Conservation (phyloP, 225 moss, liverwort and hornwort genomes). For the Thuidium tamariscinum region DNA sequence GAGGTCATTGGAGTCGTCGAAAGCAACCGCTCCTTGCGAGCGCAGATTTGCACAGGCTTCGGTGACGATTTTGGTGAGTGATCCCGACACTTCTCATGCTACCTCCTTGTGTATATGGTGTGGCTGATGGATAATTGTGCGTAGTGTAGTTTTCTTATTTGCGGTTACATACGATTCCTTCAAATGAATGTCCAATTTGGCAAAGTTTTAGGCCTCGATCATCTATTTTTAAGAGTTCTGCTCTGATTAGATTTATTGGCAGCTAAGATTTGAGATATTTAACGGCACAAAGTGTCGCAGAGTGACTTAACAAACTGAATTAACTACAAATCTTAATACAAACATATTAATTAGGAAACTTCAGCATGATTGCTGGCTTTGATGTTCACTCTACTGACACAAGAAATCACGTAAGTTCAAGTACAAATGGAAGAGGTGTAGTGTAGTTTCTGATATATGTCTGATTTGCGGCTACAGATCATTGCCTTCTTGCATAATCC, state of each 20-base stretch:
- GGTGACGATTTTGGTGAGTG: slow-evolving; percentile 70
- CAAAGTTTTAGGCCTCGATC: not conserved
- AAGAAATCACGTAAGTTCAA: not conserved
- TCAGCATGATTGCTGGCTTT: not conserved
- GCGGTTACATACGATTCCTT: not conserved
- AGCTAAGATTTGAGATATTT: not conserved
- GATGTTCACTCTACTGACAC: not conserved
- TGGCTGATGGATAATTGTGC: not conserved
- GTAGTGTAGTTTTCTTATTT: not conserved
- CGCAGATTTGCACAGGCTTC: slow-evolving; percentile 65
- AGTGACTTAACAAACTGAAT: not conserved
- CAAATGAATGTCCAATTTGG: too few relatives aligned
- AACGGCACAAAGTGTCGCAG: not conserved
- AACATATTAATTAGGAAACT: not conserved
- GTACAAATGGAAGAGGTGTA: not conserved
- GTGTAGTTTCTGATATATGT: not conserved
- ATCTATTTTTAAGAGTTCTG: too few relatives aligned
- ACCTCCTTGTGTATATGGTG: not conserved
- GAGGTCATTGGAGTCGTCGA: slow-evolving; percentile 85
- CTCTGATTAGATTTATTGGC: not conserved
- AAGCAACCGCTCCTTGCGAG: slow-evolving; percentile 45
- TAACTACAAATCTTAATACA: not conserved
- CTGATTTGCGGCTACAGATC: not conserved
- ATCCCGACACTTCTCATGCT: not conserved
- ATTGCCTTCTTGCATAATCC: not conserved